Base-by-base conservation (phyloP, 2,329 filamentous ascomycete species). In the Camillea tinctor region DNA sequence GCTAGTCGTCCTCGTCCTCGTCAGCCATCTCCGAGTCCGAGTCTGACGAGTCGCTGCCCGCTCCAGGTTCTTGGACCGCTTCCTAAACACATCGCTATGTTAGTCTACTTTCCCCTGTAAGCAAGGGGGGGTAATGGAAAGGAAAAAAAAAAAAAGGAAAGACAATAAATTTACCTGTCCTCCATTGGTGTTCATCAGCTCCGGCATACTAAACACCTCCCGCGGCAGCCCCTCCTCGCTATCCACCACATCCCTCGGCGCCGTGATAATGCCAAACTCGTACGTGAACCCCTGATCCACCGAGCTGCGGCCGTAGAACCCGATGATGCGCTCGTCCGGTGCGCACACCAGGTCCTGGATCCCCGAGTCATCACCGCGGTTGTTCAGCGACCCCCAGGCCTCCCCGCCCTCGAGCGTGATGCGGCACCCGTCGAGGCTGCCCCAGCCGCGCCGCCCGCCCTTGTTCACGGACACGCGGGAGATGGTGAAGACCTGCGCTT, bases 231-330 rank as follows among this genome's bases (percentile, higher is more conserved):
- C 73, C 2, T 60, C 59, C 1, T 58, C 59, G 40, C 61, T 57
- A 17, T 63, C 56, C 15, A 61, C 59, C 9, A 76, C 67, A 40
- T 69, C 70, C 57, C 69, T 75, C 0, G 77, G 76, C 4, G 74
- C 77, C 1, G 77, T 82, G 20, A 83, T 72, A 54, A 82, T 81
- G 4, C 80, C 80, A 68, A 82, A 82, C 62, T 81, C 75, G 56
- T 63, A 52, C 3, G 56, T 69, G 64, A 70, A 72, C 44, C 66
- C 66, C 1, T 63, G 67, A 11, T 64, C 66, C 4, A 24, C 15
- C 7, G 66, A 64, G 58, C 75, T 80, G 54, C 65, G 68, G 2
- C 80, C 80, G 59, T 71, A 81, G 62, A 82, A 82, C 0, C 80
- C 80, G 8, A 83, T 71, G 51, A 82, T 77, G 13, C 71, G 71